Base-by-base conservation (phyloP, 305 asterid species). In the Euphrasia arctica region DNA sequence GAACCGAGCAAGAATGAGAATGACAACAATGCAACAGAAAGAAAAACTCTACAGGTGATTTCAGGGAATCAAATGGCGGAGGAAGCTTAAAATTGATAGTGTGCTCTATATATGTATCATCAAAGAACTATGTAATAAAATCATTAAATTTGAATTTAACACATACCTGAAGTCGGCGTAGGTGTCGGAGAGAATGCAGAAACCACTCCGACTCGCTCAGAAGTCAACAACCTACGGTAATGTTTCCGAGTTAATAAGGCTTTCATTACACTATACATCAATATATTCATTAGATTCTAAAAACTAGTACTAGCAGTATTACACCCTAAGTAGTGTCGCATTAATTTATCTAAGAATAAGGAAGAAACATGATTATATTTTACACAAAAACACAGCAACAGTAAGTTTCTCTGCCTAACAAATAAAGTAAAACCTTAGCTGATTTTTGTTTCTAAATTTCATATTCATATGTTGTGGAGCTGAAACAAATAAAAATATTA, bases 221-320 rank as follows among this genome's bases (percentile, higher is more conserved):
- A 25, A 25, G 22, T 83, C 95, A 72, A 85, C 92, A 77, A 93
- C 94, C 99, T 93, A 86, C 78, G 77, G 56, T 57, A 64, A n/a
- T 50, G 67, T 49, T 54, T 73, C 65, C 64, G 65, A 64, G 50
- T 60, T 57, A 29, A 64, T 43, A 28, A 18, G 48, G 60, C 56
- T 51, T 56, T 29, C 39, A 25, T 54, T 14, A 18, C 4, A 54
- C 32, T 54, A 54, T 8, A 29, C 14, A 5, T 15, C 18, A 59
- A 64, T 51, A 18, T 28, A 57, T 57, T 51, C 68, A 66, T 3
- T 22, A 51, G 12, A 36, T 54, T 64, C 61, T 27, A 12, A 63
- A 29, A 58, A 13, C 28, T 59, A 55, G 29, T 28, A 62, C 15
- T 15, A 65, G 63, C 43, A 65, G 31, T 42, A 22, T 49, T 39